A percentile compares a stretch with the other conserved stretches of the same genome.
These are phyloP conservation scores for Debaryomycetaceae sp. DNA, from an alignment of 1,139 yeast genomes.

Conservation along the genomic window DNA sequence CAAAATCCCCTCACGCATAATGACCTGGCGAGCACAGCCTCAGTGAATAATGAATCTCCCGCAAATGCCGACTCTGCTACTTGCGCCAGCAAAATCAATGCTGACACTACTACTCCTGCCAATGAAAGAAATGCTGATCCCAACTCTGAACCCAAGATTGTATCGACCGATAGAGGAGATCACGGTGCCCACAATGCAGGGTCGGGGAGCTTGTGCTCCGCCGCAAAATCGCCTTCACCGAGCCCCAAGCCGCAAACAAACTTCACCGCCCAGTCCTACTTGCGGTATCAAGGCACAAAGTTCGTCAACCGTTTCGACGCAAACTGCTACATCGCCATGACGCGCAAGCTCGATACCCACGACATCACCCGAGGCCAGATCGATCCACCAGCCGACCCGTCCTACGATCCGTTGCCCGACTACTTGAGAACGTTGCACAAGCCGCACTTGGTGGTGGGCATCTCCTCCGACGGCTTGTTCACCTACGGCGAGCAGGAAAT, in stretches of 20 bases:
- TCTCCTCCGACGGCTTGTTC: conserved; percentile 84
- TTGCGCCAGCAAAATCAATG: conserved; percentile 7
- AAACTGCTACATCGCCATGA: conserved; percentile 87
- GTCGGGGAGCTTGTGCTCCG: conserved; percentile 9
- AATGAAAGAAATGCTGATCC: too few species aligned
- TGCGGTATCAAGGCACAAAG: conserved; percentile 88
- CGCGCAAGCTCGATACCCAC: conserved; percentile 89
- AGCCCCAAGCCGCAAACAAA: conserved; percentile 61
- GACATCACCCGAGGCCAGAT: conserved; percentile 78
- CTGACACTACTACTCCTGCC: conserved; percentile 10
- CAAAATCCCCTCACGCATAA: too few species aligned
- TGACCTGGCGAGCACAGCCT: too few species aligned
- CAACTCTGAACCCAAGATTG: too few species aligned
- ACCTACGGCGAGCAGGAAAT: conserved; percentile 86
- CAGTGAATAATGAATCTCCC: conserved; percentile 7
- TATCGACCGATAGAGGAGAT: conserved; percentile 35
- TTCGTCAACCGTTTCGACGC: conserved; percentile 89
- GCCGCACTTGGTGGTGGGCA: conserved; percentile 81
- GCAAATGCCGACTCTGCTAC: conserved; percentile 9
- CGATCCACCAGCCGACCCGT: conserved; percentile 5
- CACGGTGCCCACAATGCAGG: conserved; percentile 39
- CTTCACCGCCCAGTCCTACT: conserved; percentile 89
- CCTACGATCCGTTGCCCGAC: conserved; percentile 31
- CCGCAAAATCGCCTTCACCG: conserved; percentile 1
- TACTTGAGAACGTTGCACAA: conserved; percentile 44